phyloP scores from a whole-genome alignment of 345 rosid genomes.

The Boechera stricta region DNA sequence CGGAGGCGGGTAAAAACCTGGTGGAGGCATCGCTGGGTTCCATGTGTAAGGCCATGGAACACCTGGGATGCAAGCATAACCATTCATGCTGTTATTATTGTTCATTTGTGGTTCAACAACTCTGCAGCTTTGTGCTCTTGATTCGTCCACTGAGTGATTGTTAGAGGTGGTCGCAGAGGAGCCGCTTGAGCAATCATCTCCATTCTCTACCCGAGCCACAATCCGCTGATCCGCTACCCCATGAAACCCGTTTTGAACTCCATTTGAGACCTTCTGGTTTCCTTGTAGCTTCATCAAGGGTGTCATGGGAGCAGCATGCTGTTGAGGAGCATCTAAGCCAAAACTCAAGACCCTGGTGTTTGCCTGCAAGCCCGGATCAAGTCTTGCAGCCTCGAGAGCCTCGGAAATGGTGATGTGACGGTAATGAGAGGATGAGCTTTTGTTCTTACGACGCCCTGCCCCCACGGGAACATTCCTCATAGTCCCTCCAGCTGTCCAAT shows the following conservation, averaged over 20 bases:
- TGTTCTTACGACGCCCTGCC: conserved; percentile 93
- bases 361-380: conserved; percentile 56
- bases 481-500: conserved; percentile 95
- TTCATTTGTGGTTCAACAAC: conserved; percentile 41
- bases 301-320: conserved; percentile 55
- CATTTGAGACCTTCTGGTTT: conserved; percentile 54
- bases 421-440: conserved; percentile 66
- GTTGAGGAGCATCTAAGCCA: conserved; percentile 56
- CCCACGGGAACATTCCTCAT: conserved; percentile 94
- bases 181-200: conserved; percentile 60
- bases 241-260: conserved; percentile 50
- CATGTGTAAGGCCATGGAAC: conserved; percentile 90
- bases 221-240: conserved; percentile 43
- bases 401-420: conserved; percentile 79
- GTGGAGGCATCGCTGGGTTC: conserved; percentile 63
- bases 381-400: conserved; percentile 66
- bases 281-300: conserved; percentile 52
- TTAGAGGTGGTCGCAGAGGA: conserved; percentile 57
- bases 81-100: conserved; percentile 49
- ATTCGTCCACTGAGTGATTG: conserved; percentile 38
- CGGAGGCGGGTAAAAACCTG: conserved; percentile 63
- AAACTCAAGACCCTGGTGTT: conserved; percentile 71
- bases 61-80: conserved; percentile 62
- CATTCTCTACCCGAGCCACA: conserved; percentile 53
- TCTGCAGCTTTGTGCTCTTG: conserved; percentile 39